Conservation (phyloP, 1,284 basidiomycete genomes). For the Cronartium quercuum region DNA sequence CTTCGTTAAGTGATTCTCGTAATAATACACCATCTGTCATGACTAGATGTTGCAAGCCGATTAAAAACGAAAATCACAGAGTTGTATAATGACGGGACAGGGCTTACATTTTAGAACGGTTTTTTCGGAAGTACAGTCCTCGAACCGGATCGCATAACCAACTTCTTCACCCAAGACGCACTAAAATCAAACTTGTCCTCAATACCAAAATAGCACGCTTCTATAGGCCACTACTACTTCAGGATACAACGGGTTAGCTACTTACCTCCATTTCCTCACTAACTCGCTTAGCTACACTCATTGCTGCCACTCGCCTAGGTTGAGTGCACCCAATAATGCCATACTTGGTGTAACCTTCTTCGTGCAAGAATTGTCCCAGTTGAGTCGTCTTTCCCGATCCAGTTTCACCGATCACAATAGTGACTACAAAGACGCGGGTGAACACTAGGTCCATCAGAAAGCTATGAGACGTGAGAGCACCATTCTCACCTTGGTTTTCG, state of each 20-base stretch:
- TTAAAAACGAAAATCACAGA: neutral
- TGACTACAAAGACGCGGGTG: constrained; percentile 52
- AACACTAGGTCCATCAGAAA: neutral
- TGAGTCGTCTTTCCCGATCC: constrained; percentile 95
- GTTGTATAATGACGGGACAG: neutral
- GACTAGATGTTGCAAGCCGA: neutral
- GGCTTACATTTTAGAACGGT: constrained; percentile 85
- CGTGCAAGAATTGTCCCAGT: constrained; percentile 82
- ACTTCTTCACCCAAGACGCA: constrained; percentile 83
- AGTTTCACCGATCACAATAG: constrained; percentile 91
- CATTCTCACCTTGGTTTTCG: constrained; percentile 69
- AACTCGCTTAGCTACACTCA: constrained; percentile 98
- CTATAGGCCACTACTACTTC: no score
- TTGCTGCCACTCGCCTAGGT: constrained; percentile 92
- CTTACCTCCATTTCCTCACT: constrained; percentile 81
- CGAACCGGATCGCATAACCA: constrained; percentile 95
- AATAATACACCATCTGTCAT: constrained; percentile 98
- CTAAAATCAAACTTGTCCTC: neutral
- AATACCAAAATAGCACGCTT: neutral
- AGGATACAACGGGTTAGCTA: neutral
- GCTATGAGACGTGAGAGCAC: neutral
- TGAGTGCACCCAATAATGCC: constrained; percentile 94
- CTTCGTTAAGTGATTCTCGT: constrained; percentile 90
- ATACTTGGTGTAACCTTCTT: constrained; percentile 83
- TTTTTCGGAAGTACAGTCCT: constrained; percentile 84